These are phyloP conservation scores for Melampsora occidentalis DNA, from an alignment of 1,284 basidiomycete species.

Conservation along the genomic window DNA sequence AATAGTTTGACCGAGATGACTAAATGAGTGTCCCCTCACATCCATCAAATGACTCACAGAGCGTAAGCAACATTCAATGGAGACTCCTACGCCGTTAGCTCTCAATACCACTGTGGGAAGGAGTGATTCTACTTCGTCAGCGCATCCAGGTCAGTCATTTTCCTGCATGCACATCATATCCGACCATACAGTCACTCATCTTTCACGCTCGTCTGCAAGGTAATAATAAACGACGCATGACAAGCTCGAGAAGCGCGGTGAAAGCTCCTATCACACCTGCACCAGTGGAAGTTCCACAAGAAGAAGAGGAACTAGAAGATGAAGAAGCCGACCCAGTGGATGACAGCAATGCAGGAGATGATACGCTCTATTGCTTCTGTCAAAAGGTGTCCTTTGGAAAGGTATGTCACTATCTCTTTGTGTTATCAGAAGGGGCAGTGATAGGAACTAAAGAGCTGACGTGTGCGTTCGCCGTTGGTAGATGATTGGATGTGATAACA, in stretches of 20 bases:
- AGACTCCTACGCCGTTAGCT: constrained; percentile 28
- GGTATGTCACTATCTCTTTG: constrained; percentile 10
- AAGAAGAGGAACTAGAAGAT: constrained; percentile 16
- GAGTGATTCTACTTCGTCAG: constrained; percentile 4
- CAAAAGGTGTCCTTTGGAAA: constrained; percentile 40
- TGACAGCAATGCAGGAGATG: constrained; percentile 36
- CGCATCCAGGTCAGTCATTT: constrained; percentile 9
- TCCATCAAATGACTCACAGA: constrained; percentile 8
- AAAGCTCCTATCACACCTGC: constrained; percentile 23
- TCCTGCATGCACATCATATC: no score
- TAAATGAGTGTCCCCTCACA: no score
- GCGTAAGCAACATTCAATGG: constrained; percentile 26
- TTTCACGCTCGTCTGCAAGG: not conserved
- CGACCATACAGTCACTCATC: no score
- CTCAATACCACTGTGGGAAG: not conserved
- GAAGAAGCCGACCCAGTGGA: constrained; percentile 27
- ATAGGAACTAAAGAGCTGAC: not conserved
- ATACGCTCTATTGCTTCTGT: constrained; percentile 42
- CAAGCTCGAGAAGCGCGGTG: constrained; percentile 16
- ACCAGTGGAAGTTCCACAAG: constrained; percentile 1
- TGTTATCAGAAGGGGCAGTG: not conserved
- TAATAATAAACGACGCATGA: constrained; percentile 8
- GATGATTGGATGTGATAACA: constrained; percentile 44
- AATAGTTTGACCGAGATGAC: not conserved
- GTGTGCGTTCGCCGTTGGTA: not conserved